Base-by-base conservation (phyloP, 192 early-diverging fungal genomes). In the Entomortierella beljakovae region DNA sequence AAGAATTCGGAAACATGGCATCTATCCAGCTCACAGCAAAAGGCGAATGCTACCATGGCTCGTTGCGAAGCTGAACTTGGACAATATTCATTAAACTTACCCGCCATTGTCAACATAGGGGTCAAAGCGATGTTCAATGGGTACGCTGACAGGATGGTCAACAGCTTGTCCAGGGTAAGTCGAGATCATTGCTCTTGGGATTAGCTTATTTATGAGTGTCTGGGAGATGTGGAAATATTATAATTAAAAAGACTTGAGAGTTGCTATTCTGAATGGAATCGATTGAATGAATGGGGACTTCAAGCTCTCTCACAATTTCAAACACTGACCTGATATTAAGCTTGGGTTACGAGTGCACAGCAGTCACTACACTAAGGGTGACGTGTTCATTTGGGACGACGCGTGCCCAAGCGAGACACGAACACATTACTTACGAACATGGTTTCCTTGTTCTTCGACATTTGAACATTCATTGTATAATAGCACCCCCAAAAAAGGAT, bases 71-170 rank as follows among this genome's bases (percentile, higher is more conserved):
- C n/a, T n/a, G n/a, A n/a, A n/a, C n/a, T n/a, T n/a, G n/a, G n/a
- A n/a, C n/a, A n/a, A n/a, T n/a, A n/a, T n/a, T n/a, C n/a, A n/a
- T n/a, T n/a, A n/a, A n/a, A 70, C 80, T 64, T 81, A 90, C 89
- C 89, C 87, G 76, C 88, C 89, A 83, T 90, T 99, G 84, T 97
- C 92, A 13, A 92, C 95, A 84, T 99, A 98, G 37, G 96, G 96
- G 37, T 91, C 89, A 82, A 95, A 98, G 48, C 86, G 82, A 77
- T 91, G 91, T 51, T 79, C 75, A 56, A 79, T 79, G 42, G 75
- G 75, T 28, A 65, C 75, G 34, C 49, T 64, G 75, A 79, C 68
- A 48, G 75, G 75, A 62, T 79, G 67, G 62, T 79, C 75, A 23
- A 79, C 62, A 67, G 64, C 75, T 57, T 79, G 75, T 79, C 74